Evolutionary conservation across 495 filamentous ascomycete species (phyloP).

Genomic region (Trichoderma parareesei): DNA sequence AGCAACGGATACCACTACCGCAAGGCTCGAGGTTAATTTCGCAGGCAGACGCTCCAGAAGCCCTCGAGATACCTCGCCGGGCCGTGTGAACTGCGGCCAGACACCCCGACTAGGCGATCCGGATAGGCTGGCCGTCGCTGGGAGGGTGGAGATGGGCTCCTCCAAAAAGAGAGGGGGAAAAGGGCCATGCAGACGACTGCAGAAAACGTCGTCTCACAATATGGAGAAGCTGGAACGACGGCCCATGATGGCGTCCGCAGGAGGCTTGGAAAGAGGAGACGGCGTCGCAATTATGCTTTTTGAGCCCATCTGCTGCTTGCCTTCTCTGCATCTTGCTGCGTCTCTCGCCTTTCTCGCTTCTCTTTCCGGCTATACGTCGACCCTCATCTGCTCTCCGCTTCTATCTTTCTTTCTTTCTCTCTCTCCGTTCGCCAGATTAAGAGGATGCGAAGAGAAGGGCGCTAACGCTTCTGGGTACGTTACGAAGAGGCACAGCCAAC

Average conservation of each 20-base stretch:
- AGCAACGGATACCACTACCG: neutral
- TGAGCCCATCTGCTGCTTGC: too few species aligned
- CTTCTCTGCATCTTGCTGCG: neutral
- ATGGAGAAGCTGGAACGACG: neutral
- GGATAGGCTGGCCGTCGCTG: slow-evolving; percentile 7
- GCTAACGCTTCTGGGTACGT: neutral
- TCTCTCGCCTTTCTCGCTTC: too few species aligned
- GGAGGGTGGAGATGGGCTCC: neutral
- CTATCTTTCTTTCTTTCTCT: neutral
- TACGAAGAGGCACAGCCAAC: neutral
- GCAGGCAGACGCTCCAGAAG: neutral
- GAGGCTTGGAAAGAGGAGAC: slow-evolving; percentile 3
- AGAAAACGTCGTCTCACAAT: neutral
- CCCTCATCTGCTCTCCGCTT: neutral
- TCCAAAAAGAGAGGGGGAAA: neutral
- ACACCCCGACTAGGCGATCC: neutral
- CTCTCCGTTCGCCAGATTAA: neutral
- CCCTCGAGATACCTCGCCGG: neutral
- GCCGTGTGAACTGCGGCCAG: neutral
- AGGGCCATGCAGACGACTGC: neutral
- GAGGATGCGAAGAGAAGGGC: neutral
- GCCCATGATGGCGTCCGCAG: neutral
- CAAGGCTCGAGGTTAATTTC: neutral
- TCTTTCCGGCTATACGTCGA: too few species aligned
- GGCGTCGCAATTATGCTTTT: slow-evolving; percentile 8